These are phyloP conservation scores for Thuidium tamariscinum DNA, from an alignment of 225 moss, liverwort and hornwort species.

Conservation along the genomic window DNA sequence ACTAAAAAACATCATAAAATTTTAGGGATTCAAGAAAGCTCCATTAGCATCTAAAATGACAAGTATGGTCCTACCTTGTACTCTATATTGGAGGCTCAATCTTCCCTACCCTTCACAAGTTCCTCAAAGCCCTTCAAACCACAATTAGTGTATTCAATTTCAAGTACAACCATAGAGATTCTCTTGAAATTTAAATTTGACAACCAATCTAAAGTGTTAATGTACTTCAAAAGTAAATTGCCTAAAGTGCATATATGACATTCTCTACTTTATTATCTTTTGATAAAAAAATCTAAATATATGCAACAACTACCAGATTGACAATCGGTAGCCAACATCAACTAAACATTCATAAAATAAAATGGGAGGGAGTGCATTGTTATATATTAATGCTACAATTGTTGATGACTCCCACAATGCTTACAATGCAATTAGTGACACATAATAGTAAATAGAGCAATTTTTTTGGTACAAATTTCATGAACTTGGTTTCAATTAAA, in stretches of 20 bases:
- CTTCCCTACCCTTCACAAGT: background rate
- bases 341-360: no score
- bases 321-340: background rate
- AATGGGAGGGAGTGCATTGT: no score
- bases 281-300: background rate
- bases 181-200: background rate
- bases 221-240: background rate
- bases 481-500: background rate
- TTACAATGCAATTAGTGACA: background rate
- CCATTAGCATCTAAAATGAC: background rate
- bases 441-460: background rate
- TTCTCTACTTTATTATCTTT: background rate
- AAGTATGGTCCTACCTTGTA: no score
- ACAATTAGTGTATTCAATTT: background rate
- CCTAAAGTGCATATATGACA: background rate
- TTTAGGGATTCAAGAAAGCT: background rate
- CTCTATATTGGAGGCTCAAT: background rate
- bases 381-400: background rate
- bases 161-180: background rate
- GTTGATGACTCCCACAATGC: background rate
- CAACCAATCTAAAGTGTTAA: background rate
- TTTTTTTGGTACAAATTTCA: background rate
- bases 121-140: rapidly evolving
- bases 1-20: background rate
- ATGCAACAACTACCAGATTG: background rate